Evolutionary conservation across 768 basidiomycete genomes (phyloP).

Genomic region (Auriscalpium vulgare): DNA sequence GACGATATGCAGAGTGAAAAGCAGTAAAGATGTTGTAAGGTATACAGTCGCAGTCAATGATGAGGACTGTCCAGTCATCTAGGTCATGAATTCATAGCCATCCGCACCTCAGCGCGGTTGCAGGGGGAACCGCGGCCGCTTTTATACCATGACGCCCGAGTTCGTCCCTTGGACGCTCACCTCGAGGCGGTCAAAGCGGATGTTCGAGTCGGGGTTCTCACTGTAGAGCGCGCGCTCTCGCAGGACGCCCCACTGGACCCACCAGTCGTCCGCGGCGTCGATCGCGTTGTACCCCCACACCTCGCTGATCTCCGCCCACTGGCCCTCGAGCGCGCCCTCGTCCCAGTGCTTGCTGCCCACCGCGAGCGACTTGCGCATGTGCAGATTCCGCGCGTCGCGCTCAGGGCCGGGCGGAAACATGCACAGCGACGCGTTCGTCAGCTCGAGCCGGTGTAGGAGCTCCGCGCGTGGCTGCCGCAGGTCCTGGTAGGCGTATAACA

Average conservation of each 20-base stretch:
- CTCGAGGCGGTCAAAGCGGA: not conserved
- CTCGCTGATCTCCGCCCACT: constrained; percentile 9
- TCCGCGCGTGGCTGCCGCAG: constrained; percentile 15
- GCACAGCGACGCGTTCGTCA: not conserved
- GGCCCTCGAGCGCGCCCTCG: constrained; percentile 5
- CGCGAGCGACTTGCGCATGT: not conserved
- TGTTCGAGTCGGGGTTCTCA: not conserved
- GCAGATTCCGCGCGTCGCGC: constrained; percentile 1
- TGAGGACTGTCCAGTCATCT: not conserved
- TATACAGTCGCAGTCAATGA: not conserved
- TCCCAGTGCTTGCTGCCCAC: constrained; percentile 4
- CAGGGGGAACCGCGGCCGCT: not conserved
- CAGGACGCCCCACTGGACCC: constrained; percentile 15
- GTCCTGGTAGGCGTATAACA: constrained; percentile 28
- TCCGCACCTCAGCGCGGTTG: not conserved
- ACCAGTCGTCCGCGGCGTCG: constrained; percentile 16
- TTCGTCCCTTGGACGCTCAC: not conserved
- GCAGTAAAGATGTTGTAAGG: not conserved
- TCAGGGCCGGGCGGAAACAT: constrained; percentile 13
- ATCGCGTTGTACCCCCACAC: constrained; percentile 13
- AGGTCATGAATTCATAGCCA: not conserved
- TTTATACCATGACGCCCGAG: not conserved
- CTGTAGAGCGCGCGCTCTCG: constrained; percentile 7
- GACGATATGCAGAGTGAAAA: not conserved
- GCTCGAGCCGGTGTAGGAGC: constrained; percentile 4